Conservation (phyloP, 768 basidiomycete genomes). For the Suillus americanus region DNA sequence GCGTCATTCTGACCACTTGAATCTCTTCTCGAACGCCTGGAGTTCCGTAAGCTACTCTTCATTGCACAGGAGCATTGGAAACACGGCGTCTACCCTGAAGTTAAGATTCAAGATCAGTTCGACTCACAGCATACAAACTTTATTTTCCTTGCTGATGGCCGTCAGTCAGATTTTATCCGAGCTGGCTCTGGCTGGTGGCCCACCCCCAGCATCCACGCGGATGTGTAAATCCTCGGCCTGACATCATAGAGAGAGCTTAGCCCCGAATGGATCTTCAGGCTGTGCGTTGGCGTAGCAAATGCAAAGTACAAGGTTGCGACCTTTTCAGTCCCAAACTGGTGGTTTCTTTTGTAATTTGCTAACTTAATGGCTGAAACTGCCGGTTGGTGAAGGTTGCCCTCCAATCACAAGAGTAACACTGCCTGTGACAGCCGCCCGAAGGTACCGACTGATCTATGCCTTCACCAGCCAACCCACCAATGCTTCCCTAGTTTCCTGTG, state of each 20-base stretch:
- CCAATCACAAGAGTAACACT: background rate
- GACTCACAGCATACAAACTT: background rate
- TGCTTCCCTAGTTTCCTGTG: conserved; percentile 28
- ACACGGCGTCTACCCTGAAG: background rate
- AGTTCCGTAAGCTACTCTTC: background rate
- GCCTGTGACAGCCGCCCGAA: background rate
- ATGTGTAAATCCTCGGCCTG: background rate
- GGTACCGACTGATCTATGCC: conserved; percentile 14
- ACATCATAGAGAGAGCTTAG: background rate
- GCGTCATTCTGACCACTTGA: background rate
- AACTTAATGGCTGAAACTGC: too few species aligned
- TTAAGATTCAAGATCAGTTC: background rate
- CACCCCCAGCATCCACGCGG: background rate
- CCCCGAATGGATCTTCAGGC: conserved; percentile 73
- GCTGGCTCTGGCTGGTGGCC: background rate
- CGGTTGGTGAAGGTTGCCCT: background rate
- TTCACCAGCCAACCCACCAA: conserved; percentile 47
- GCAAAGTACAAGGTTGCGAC: conserved; percentile 74
- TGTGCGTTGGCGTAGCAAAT: conserved; percentile 73
- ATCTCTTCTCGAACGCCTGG: background rate
- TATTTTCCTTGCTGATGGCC: too few species aligned
- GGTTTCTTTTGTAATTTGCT: background rate
- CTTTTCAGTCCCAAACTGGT: background rate
- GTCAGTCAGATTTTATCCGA: too few species aligned
- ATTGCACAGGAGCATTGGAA: background rate